phyloP scores from a whole-genome alignment of 179 eudicot genomes.

The Vitellaria paradoxa region DNA sequence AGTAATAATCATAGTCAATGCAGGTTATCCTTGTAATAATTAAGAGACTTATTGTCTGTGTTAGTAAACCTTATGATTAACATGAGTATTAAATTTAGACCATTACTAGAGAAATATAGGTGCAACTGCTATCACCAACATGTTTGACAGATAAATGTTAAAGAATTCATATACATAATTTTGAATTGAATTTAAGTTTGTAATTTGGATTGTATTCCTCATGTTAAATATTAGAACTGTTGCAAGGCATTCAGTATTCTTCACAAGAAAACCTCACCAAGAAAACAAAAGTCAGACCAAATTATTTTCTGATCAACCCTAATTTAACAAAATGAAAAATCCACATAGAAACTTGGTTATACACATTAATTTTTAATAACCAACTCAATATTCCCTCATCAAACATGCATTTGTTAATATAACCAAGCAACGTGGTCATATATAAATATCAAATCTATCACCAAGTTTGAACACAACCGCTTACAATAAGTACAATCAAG shows the following conservation, averaged over 20 bases:
- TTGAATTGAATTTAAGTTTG: not conserved
- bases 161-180: not conserved
- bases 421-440: no score
- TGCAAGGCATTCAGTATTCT: not conserved
- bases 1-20: not conserved
- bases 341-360: not conserved
- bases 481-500: no score
- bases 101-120: not conserved
- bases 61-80: not conserved
- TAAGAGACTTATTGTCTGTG: not conserved
- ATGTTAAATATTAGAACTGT: not conserved
- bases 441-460: no score
- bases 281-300: slow-evolving; percentile 4
- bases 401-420: not conserved
- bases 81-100: not conserved
- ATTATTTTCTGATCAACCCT: not conserved
- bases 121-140: not conserved
- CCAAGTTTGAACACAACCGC: not conserved
- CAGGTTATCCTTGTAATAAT: not conserved
- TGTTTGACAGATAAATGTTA: not conserved
- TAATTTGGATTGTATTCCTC: not conserved
- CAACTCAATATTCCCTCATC: slow-evolving; percentile 7
- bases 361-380: not conserved
- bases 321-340: not conserved
- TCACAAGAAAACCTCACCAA: not conserved